Evolutionary conservation across 192 early-diverging fungal genomes (phyloP), one percentile per base, ranked within the genome.

Genomic region (Ramicandelaber brevisporus): DNA sequence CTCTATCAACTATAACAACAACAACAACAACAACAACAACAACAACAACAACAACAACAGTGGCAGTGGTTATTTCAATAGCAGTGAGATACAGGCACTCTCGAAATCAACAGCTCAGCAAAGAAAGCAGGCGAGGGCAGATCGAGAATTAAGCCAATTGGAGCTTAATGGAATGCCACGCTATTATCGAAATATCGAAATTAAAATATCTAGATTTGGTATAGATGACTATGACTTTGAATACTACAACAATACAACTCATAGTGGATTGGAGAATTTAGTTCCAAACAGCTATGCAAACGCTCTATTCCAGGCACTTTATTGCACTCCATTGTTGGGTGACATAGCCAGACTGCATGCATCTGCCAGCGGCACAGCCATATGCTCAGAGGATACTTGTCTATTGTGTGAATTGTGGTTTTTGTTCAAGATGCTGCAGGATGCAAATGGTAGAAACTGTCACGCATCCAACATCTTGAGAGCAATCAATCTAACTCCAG

Each of bases 141-240:
- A 18, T 1, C 8, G 19, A 18, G 20, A 26, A 6, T 6, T 29
- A 17, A n/a, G n/a, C n/a, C n/a, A n/a, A n/a, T n/a, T n/a, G n/a
- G n/a, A n/a, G n/a, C n/a, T n/a, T n/a, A 26, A 14, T 10, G 43
- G 36, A 7, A 56, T 75, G 45, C 75, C 81, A 15, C 63, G 63
- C 17, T 55, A 60, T 33, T 82, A 84, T 43, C 55, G 60, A 9
- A 58, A 53, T 7, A 72, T 87, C 11, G 78, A 87, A 32, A 87
- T 87, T 43, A 68, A 78, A 31, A 84, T 84, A 50, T 78, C 72
- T 45, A 63, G 73, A 34, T 97, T 97, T 44, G 92, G 92, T 8
- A 73, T 97, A 5, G 88, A 97, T 33, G 92, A 97, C 55, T 97
- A 93, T 58, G 92, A 98, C 44, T 98, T 98, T 64, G 87, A 72